Base-by-base conservation (phyloP, 192 early-diverging fungal species). In the Coemansia sp. region DNA sequence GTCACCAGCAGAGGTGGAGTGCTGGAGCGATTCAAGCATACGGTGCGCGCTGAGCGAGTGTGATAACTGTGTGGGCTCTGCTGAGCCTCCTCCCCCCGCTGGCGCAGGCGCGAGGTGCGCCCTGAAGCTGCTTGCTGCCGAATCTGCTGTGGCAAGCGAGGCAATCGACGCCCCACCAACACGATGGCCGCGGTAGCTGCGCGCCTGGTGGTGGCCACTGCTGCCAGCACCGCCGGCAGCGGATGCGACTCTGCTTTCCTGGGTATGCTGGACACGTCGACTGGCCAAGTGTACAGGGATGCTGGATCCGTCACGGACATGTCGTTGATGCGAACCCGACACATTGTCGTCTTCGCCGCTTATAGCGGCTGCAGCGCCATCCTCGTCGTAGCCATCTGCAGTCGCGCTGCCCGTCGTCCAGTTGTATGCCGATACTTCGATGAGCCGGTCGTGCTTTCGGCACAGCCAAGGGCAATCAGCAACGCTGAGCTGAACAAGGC, bases 401-500 rank as follows among this genome's bases (percentile, higher is more conserved):
- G 18, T 10, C 9, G 36, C 43, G 10, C 37, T 62, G 4, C 59
- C 59, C 10, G 70, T 4, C 24, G 67, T 29, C 77, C 77, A 80
- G 33, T 63, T 62, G 19, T 40, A 74, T 10, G 44, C 34, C 0
- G 60, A 53, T 14, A 57, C 57, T 1, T 63, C 56, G 14, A 53
- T 52, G 0, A 58, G 56, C 19, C 34, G 38, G 3, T 53, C 32
- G 22, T 80, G 77, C 64, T 57, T 53, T 18, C 34, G 38, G 37
- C 77, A 80, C 15, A 70, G 52, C 77, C 77, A 80, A 0, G 77
- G 72, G 10, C 72, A 63, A n/a, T 58, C 60, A 5, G 53, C 40
- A 44, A 74, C 70, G 41, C 63, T 67, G 10, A 80, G 52, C 22
- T 65, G 77, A 21, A 74, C 46, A 17, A 64, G 68, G 1, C 64